Base-by-base conservation (phyloP, 192 early-diverging fungal genomes). In the Rhizophagus prolifer region DNA sequence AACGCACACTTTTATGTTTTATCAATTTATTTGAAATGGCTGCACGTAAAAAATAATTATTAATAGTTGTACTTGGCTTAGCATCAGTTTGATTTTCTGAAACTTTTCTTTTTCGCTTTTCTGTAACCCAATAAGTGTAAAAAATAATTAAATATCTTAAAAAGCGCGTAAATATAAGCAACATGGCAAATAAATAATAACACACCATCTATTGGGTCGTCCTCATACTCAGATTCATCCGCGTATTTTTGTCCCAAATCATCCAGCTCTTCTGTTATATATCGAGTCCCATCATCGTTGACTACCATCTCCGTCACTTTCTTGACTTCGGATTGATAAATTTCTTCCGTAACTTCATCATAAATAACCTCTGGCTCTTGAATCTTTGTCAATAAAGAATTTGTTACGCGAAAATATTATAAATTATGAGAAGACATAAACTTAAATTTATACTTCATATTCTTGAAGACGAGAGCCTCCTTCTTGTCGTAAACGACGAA, bases 241-340 rank as follows among this genome's bases (percentile, higher is more conserved):
- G 87, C 85, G 62, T 79, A 84, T 2, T 41, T 46, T 21, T 79
- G 72, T 47, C 84, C 85, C 68, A 81, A 87, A 23, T 88, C 82
- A 7, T 90, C 88, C 6, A 84, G 73, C 28, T 86, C 90, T 66
- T 89, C 81, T 61, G 88, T 88, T 21, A 79, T 81, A 79, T 93
- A 92, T 12, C 88, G 92, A 58, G 83, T 77, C 23, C 91, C 87
- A 68, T 91, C 92, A 62, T 93, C 91, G 74, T 91, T 89, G 16
- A 86, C 86, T 0, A 93, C 87, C 84, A 75, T 86, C 85, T 25
- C 88, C 79, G 34, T 84, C 61, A 58, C 71, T 30, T 74, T 78
- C 78, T 41, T 81, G 72, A 26, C 80, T 67, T 64, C 83, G 23
- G 14, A 77, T 59, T 82, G 81, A 36, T 83, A 77, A 26, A 88